Conservation (phyloP, 2,329 filamentous ascomycete genomes). For the Biscogniauxia mediterranea region DNA sequence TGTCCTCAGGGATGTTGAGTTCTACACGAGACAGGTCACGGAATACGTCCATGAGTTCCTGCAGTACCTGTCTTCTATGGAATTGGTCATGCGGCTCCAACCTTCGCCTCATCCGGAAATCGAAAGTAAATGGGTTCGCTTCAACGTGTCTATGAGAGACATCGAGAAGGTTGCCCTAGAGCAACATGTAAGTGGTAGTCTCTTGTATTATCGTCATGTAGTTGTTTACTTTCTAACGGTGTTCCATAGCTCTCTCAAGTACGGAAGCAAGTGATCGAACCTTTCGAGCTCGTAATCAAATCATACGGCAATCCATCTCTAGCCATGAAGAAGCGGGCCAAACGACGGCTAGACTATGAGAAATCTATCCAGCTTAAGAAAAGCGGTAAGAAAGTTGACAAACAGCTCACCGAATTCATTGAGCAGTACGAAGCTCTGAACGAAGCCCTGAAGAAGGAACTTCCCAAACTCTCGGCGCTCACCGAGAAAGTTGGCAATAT, state of each 20-base stretch:
- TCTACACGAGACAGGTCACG: conserved; percentile 79
- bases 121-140: conserved; percentile 91
- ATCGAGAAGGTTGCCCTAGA: conserved; percentile 80
- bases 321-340: conserved; percentile 91
- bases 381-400: conserved; percentile 80
- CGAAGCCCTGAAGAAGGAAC: conserved; percentile 86
- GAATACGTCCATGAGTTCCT: conserved; percentile 80
- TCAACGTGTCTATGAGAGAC: conserved; percentile 83
- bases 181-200: conserved; percentile 65
- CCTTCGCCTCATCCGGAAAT: conserved; percentile 77
- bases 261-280: conserved; percentile 79
- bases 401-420: conserved; percentile 78
- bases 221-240: conserved; percentile 24
- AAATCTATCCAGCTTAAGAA: conserved; percentile 76
- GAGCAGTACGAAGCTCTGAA: conserved; percentile 91
- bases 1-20: conserved; percentile 89
- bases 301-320: conserved; percentile 80
- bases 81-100: conserved; percentile 72
- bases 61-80: conserved; percentile 77
- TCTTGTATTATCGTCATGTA: neutral
- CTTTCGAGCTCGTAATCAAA: conserved; percentile 74
- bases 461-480: conserved; percentile 77
- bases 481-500: conserved; percentile 83
- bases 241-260: conserved; percentile 57
- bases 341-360: conserved; percentile 87